Evolutionary conservation across 73 alveolate species (phyloP).

Genomic region (Uronychia binucleata): DNA sequence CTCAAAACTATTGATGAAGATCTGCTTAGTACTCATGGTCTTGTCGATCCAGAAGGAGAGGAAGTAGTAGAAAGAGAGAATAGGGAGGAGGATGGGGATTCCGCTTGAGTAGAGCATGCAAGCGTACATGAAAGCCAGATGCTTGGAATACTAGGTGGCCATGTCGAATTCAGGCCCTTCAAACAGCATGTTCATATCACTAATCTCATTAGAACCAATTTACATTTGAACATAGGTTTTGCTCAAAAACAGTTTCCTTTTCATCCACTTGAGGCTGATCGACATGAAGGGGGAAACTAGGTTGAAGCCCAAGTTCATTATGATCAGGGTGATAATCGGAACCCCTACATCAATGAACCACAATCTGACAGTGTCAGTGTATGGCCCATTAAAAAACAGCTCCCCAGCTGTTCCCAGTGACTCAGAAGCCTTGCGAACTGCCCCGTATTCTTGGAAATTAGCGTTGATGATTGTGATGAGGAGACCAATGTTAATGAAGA

Average conservation of each 20-base stretch:
- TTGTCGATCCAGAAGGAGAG: constrained; percentile 36
- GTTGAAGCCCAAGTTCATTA: constrained; percentile 1
- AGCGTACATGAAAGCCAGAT: constrained; percentile 5
- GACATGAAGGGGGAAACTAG: not conserved
- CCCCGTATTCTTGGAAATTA: constrained; percentile 5
- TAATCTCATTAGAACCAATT: not conserved
- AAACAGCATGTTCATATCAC: constrained; percentile 11
- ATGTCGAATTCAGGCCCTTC: constrained; percentile 33
- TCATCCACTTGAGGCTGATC: not conserved
- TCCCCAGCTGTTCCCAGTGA: not conserved
- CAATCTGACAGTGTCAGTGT: not conserved
- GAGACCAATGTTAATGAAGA: constrained; percentile 26
- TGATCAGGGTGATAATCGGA: constrained; percentile 8
- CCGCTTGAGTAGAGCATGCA: constrained; percentile 29
- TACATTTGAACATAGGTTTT: constrained; percentile 1
- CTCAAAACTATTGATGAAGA: constrained; percentile 23
- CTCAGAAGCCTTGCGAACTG: not conserved
- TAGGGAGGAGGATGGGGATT: constrained; percentile 29
- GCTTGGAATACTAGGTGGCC: constrained; percentile 16
- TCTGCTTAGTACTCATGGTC: not conserved
- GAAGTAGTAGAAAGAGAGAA: constrained; percentile 2
- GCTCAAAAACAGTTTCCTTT: not conserved
- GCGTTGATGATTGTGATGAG: constrained; percentile 20
- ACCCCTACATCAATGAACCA: constrained; percentile 32
- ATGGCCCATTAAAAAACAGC: constrained; percentile 5